Evolutionary conservation across 1,284 basidiomycete species (phyloP), one percentile per base, ranked within the genome.

Genomic region (Naganishia cerealis): DNA sequence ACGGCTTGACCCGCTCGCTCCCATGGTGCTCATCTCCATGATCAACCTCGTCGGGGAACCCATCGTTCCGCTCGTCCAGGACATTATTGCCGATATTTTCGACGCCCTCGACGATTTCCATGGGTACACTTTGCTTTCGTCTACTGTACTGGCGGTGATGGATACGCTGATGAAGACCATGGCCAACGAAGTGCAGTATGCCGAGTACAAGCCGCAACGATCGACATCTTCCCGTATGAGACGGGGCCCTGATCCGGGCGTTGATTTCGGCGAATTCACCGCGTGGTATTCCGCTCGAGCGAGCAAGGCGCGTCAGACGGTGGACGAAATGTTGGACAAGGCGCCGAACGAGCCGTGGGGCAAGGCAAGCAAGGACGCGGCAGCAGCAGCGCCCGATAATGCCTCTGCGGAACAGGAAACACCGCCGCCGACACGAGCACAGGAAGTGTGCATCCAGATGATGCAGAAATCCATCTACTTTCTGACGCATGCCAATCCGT

Each of bases 21-120:
- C 83, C 2, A 74, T 82, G 71, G 92, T 95, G 8, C 83, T 97
- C 16, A 86, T 87, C 21, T 82, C 92, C 18, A 87, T 95, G 76
- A 86, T 96, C 68, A 87, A 89, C 13, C 84, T 96, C 9, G 90
- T 94, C 1, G 93, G 94, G 0, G 84, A 84, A 36, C 88, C 90
- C 68, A 87, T 96, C 38, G 90, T 96, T 0, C 87, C 90, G 52
- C 87, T 88, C 70, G 92, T 94, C 3, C 87, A 89, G 24, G 94
- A 94, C 77, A 87, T 96, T 3, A 91, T 96, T 4, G 94, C 95
- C 77, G 93, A 94, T 78, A 93, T 94, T 70, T 96, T 96, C 73
- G 93, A 95, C 78, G 87, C 92, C 33, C 82, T 96, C 26, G 94
- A 96, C 74, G 91, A 94, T 71, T 96, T 87, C 76, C 93, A 96